A percentile compares a stretch with the other conserved stretches of the same genome.
phyloP scores from a whole-genome alignment of 2,329 filamentous ascomycete species.

The Aspergillus melleus region DNA sequence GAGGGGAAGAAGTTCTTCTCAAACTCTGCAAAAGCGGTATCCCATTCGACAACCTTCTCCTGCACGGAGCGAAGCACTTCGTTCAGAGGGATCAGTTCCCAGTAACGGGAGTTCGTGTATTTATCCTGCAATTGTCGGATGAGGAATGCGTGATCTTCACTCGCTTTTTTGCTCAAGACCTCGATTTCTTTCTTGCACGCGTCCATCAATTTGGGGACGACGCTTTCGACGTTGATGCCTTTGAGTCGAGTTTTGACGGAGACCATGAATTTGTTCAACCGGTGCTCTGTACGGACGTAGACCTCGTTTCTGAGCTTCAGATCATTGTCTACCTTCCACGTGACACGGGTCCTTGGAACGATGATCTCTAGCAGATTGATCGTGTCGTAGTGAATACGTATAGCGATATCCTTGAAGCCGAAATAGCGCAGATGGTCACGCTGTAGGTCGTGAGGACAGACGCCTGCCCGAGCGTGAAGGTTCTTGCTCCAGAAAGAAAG shows the following conservation, averaged over 20 bases:
- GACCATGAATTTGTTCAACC: constrained; percentile 80
- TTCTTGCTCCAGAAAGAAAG: constrained; percentile 92
- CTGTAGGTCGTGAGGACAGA: constrained; percentile 90
- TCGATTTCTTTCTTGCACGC: constrained; percentile 82
- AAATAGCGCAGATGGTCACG: constrained; percentile 92
- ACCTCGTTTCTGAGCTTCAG: constrained; percentile 90
- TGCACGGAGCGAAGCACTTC: constrained; percentile 84
- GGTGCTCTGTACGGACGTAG: constrained; percentile 75
- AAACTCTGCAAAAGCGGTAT: constrained; percentile 83
- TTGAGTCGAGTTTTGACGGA: constrained; percentile 82
- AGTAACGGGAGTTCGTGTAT: constrained; percentile 93
- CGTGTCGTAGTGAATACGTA: constrained; percentile 88
- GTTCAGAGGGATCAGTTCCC: constrained; percentile 94
- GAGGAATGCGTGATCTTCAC: constrained; percentile 76
- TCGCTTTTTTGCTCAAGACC: constrained; percentile 70
- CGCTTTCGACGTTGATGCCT: constrained; percentile 87
- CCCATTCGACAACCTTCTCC: constrained; percentile 92
- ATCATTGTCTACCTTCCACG: constrained; percentile 97
- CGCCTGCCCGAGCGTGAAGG: constrained; percentile 68
- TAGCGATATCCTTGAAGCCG: constrained; percentile 77
- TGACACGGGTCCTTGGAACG: constrained; percentile 84
- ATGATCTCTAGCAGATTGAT: constrained; percentile 93
- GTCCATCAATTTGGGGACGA: constrained; percentile 82
- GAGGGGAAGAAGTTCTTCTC: constrained; percentile 90
- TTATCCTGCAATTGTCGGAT: constrained; percentile 79